Evolutionary conservation across 495 filamentous ascomycete species (phyloP).

Genomic region (Neurospora hispaniola): DNA sequence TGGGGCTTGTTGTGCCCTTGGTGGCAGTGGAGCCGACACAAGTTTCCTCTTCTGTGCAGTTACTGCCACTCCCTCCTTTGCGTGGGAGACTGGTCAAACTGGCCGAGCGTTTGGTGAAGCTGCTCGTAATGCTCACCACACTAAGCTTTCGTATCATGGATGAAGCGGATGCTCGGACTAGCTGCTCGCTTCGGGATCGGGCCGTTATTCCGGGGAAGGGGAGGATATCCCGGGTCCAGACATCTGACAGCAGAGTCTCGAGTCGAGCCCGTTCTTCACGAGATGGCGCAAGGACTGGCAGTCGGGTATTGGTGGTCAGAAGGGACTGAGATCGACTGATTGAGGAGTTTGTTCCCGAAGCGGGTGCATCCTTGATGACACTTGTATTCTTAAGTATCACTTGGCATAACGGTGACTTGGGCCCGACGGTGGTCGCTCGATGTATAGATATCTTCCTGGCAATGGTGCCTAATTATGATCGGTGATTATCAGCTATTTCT

Average conservation of each 20-base stretch:
- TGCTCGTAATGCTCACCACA: conserved; percentile 55
- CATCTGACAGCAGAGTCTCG: conserved; percentile 61
- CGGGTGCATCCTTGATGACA: conserved; percentile 45
- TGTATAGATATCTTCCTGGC: conserved; percentile 73
- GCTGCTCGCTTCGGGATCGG: conserved; percentile 49
- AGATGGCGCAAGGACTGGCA: conserved; percentile 55
- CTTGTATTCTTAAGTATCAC: conserved; percentile 89
- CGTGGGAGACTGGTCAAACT: conserved; percentile 21
- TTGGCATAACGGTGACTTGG: conserved; percentile 50
- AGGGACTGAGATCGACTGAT: conserved; percentile 65
- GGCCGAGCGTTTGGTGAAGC: conserved; percentile 50
- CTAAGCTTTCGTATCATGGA: conserved; percentile 79
- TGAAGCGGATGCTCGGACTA: conserved; percentile 58
- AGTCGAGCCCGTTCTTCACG: conserved; percentile 67
- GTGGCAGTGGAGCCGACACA: not conserved
- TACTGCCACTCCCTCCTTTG: conserved; percentile 1
- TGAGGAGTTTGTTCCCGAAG: conserved; percentile 27
- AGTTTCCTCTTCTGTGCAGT: conserved; percentile 6
- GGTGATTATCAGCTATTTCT: not conserved
- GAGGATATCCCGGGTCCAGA: conserved; percentile 76
- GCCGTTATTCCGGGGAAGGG: conserved; percentile 78
- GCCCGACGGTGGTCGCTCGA: conserved; percentile 56
- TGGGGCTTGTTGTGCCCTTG: not conserved
- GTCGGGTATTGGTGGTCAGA: conserved; percentile 46
- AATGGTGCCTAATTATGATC: conserved; percentile 43